Evolutionary conservation across 2,329 filamentous ascomycete species (phyloP).

Genomic region (Mycosphaerella sp.): DNA sequence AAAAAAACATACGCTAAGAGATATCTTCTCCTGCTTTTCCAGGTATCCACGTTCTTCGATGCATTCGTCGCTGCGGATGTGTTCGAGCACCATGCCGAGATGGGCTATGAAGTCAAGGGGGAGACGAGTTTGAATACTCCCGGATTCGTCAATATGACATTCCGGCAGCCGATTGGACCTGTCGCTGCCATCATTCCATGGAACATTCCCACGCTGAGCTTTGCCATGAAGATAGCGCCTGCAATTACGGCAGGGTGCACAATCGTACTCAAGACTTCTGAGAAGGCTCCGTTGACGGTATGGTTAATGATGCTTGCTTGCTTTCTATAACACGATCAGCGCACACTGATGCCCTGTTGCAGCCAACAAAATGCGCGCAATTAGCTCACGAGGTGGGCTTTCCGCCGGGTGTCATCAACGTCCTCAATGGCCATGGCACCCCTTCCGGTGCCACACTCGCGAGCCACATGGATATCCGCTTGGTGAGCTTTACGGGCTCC

Average conservation of each 20-base stretch:
- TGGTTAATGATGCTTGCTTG: neutral
- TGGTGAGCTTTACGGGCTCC: conserved; percentile 71
- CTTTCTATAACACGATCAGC: neutral
- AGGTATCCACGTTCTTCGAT: conserved; percentile 35
- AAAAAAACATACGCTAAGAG: neutral
- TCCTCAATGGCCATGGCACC: conserved; percentile 53
- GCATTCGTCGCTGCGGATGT: conserved; percentile 32
- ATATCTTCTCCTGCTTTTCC: neutral
- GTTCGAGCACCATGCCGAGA: conserved; percentile 42
- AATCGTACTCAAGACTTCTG: conserved; percentile 41
- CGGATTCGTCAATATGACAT: conserved; percentile 40
- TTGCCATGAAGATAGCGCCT: conserved; percentile 68
- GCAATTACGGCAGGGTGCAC: conserved; percentile 52
- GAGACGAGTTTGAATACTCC: conserved; percentile 45
- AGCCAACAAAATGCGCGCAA: conserved; percentile 21
- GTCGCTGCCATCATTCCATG: conserved; percentile 64
- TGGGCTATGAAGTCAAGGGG: conserved; percentile 39
- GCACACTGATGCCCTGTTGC: neutral
- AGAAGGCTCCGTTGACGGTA: conserved; percentile 13
- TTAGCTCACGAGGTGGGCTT: conserved; percentile 57
- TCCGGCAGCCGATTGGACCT: conserved; percentile 29
- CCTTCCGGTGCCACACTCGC: conserved; percentile 62
- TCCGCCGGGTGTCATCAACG: conserved; percentile 68
- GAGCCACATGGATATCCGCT: conserved; percentile 60
- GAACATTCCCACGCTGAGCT: conserved; percentile 74